Base-by-base conservation (phyloP, 306 rosid genomes). In the Vigna mungo region DNA sequence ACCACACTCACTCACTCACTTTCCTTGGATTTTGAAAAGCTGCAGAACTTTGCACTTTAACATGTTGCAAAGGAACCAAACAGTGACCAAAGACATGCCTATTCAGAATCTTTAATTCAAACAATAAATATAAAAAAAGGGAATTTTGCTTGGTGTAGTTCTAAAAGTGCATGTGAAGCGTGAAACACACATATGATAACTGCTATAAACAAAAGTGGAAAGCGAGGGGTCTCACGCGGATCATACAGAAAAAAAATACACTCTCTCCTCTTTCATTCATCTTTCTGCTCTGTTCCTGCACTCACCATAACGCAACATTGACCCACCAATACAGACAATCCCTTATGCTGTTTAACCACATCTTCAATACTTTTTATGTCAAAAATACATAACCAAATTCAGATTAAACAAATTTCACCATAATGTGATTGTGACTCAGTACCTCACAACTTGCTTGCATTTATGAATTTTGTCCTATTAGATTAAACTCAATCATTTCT, bases 41-140 rank as follows among this genome's bases (percentile, higher is more conserved):
- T 52, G 1, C 69, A 85, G 72, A 86, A 80, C 83, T 76, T 76
- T 85, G 77, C 84, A 66, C 88, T 82, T 85, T 82, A 82, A 44
- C 58, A 79, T 79, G 82, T 65, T 82, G 71, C 3, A 1, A 17
- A 37, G 58, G 43, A 84, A 72, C 75, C 86, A 80, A 84, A 74
- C 84, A 81, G 58, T 52, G 51, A 54, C 79, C 81, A 56, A 61
- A 78, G 39, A 87, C 90, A 84, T 82, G 87, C 94, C 81, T 54
- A 69, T 7, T 48, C 86, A 39, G 82, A 85, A 78, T 65, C 78
- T 81, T 70, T 78, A 83, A 36, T 83, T 78, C 68, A 83, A 77
- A 14, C 7, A 41, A 41, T 39, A 39, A 39, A 39, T 39, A 39
- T 21, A 41, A 9, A 39, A 41, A 41, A 41, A 30, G 5, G 44